Evolutionary conservation across 129 eudicot species (phyloP), one percentile per base, ranked within the genome.

Genomic region (Logfia minima): DNA sequence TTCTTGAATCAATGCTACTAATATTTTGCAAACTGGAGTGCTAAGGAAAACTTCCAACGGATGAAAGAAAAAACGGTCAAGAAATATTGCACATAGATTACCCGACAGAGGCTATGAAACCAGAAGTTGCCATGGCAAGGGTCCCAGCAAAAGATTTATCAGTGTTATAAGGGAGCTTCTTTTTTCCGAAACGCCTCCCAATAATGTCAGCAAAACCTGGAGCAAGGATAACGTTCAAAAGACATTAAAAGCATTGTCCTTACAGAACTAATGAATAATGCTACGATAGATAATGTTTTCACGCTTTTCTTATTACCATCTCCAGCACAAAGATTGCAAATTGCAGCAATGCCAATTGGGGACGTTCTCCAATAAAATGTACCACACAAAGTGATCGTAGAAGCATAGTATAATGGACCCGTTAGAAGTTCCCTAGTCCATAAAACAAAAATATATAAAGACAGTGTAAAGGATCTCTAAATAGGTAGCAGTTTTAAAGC

Each of bases 311-410:
- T 6, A 75, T 9, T 85, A 93, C 97, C 98, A 74, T 93, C 98
- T 87, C 98, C 98, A 17, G 98, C 97, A 60, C 90, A 90, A 59
- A 93, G 93, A 88, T 90, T 93, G 83, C 97, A 90, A 29, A 93
- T 71, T 48, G 90, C 82, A 79, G 96, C 97, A 83, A 90, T 88
- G 60, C 83, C 88, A 56, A 89, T 84, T 0, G 98, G 97, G 60
- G 97, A 93, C 18, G 87, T 87, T 77, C 96, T 87, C 98, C 97
- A 93, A 71, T 85, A 93, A 8, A 81, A 53, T 5, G 83, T 78
- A 79, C 88, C 68, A 66, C 91, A 91, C 68, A 90, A 82, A 31
- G 97, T 89, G 80, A 93, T 87, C 19, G 98, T 74, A 11, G 77
- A 61, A 18, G 92, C 97, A 76, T 93, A 93, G 82, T 84, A 93